Percentiles rank a stretch among this genome's conserved stretches.
Evolutionary conservation across 345 rosid genomes (phyloP).

Genomic region (Turritis glabra): DNA sequence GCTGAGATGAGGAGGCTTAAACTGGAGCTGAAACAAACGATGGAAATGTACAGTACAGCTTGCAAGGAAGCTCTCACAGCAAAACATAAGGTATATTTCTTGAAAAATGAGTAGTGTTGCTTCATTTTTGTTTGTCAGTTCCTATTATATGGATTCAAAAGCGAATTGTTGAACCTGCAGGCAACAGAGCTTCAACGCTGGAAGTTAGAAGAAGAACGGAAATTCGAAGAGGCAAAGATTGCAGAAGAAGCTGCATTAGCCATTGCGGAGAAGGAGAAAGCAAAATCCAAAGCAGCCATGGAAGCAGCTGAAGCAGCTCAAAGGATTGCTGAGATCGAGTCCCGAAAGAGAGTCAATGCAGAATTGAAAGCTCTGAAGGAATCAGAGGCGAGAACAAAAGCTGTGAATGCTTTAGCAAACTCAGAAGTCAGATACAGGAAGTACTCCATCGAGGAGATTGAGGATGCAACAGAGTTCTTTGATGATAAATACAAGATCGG

Average conservation of each 20-base stretch:
- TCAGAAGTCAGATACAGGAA: slow-evolving; percentile 69
- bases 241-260: slow-evolving; percentile 84
- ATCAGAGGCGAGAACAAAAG: slow-evolving; percentile 67
- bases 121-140: slow-evolving; percentile 15
- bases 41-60: slow-evolving; percentile 92
- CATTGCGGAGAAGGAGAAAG: slow-evolving; percentile 76
- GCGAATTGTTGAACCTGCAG: slow-evolving; percentile 42
- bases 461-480: slow-evolving; percentile 78
- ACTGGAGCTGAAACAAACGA: slow-evolving; percentile 91
- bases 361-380: slow-evolving; percentile 80
- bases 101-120: not conserved
- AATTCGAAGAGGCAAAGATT: slow-evolving; percentile 62
- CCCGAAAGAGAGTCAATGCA: slow-evolving; percentile 66
- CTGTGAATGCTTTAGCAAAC: slow-evolving; percentile 54
- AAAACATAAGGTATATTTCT: slow-evolving; percentile 64
- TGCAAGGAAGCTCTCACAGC: slow-evolving; percentile 95
- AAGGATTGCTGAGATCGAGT: slow-evolving; percentile 76
- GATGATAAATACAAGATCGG: slow-evolving; percentile 67
- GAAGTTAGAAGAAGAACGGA: slow-evolving; percentile 81
- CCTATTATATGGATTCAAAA: not conserved
- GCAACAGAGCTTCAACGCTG: slow-evolving; percentile 76
- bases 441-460: slow-evolving; percentile 82
- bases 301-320: slow-evolving; percentile 90
- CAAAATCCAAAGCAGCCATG: slow-evolving; percentile 76
- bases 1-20: slow-evolving; percentile 90